Conservation (phyloP, 257 asterid species). For the Penstemon newberryi region DNA sequence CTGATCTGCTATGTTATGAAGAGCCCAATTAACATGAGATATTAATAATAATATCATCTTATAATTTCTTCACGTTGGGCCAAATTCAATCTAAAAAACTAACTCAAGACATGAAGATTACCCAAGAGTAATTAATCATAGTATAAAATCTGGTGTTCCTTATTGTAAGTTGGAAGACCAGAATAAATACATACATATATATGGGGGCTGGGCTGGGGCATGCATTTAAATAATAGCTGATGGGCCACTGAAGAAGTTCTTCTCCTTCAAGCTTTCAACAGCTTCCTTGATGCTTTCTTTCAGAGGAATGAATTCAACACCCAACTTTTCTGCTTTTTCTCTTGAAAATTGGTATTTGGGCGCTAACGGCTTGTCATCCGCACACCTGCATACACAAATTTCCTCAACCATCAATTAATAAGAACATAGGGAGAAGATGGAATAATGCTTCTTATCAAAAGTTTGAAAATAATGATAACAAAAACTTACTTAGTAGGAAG, state of each 20-base stretch:
- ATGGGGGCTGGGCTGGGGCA: no score
- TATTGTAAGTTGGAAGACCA: no score
- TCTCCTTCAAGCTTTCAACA: slow-evolving; percentile 57
- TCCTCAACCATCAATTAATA: no score
- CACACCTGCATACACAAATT: background rate
- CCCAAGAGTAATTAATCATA: no score
- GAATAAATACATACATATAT: no score
- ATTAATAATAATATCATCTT: no score
- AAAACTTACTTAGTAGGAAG: slow-evolving; percentile 57
- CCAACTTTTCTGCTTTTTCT: slow-evolving; percentile 39
- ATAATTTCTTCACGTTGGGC: no score
- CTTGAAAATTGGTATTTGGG: slow-evolving; percentile 20
- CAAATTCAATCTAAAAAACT: no score
- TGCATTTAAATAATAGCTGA: slow-evolving; percentile 23
- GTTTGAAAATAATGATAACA: background rate
- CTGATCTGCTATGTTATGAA: no score
- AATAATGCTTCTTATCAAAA: background rate
- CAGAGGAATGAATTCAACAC: slow-evolving; percentile 42
- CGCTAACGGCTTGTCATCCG: slow-evolving; percentile 13
- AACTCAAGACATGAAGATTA: no score
- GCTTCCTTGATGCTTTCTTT: slow-evolving; percentile 55
- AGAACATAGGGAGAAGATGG: background rate
- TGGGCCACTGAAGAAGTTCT: slow-evolving; percentile 33
- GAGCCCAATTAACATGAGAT: no score
- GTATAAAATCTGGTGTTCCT: no score